Evolutionary conservation across 2,329 filamentous ascomycete species (phyloP).

Genomic region (Exophiala sp.): DNA sequence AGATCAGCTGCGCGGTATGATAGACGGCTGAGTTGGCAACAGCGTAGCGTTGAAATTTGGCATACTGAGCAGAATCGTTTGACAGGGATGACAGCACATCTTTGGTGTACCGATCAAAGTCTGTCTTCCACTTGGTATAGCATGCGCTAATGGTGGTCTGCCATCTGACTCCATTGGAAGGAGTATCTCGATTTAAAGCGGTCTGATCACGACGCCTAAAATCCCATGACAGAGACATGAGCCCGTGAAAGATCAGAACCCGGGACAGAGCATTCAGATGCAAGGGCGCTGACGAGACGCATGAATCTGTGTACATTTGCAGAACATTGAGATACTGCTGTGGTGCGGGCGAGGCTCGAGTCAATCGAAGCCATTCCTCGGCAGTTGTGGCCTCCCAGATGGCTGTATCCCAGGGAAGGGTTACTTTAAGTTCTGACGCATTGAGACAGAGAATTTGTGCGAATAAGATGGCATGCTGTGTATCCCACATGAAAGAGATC

Average conservation of each 20-base stretch:
- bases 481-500: conserved; percentile 64
- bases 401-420: conserved; percentile 52
- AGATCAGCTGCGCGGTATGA: conserved; percentile 54
- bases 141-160: conserved; percentile 49
- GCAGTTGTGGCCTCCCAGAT: conserved; percentile 57
- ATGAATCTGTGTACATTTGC: conserved; percentile 54
- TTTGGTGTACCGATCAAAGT: conserved; percentile 45
- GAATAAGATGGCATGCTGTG: conserved; percentile 60
- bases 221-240: conserved; percentile 62
- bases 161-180: conserved; percentile 43
- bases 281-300: conserved; percentile 35
- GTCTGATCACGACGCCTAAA: conserved; percentile 61
- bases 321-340: conserved; percentile 49
- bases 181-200: conserved; percentile 45
- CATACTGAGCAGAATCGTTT: conserved; percentile 31
- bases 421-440: conserved; percentile 57
- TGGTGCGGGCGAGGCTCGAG: conserved; percentile 35
- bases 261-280: conserved; percentile 51
- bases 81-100: conserved; percentile 43
- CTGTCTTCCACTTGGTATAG: conserved; percentile 56
- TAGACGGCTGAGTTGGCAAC: conserved; percentile 54
- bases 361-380: conserved; percentile 47
- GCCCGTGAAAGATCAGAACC: conserved; percentile 54
- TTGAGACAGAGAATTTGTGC: conserved; percentile 64
- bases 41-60: conserved; percentile 46